These are phyloP conservation scores for Viola odorata DNA, from an alignment of 345 rosid genomes.

Conservation along the genomic window DNA sequence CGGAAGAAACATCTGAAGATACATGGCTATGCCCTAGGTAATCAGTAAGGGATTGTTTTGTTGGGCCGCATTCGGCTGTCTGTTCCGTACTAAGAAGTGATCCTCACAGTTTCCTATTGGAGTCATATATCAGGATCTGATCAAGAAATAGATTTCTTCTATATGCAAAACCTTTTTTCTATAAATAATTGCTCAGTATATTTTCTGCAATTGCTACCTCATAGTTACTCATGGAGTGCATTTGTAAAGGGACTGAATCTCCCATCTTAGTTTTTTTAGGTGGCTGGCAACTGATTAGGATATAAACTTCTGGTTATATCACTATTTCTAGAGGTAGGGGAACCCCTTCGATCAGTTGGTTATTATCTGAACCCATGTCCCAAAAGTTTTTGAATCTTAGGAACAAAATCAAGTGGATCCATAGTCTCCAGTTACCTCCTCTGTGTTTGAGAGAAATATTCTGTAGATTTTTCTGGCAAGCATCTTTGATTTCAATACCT, in stretches of 20 bases:
- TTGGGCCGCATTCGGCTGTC: slow-evolving; percentile 19
- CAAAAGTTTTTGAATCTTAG: too few relatives aligned
- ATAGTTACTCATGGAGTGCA: not conserved
- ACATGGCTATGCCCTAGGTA: slow-evolving; percentile 98
- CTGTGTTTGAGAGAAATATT: too few relatives aligned
- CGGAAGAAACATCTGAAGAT: slow-evolving; percentile 72
- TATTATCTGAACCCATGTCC: too few relatives aligned
- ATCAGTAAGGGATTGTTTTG: slow-evolving; percentile 19
- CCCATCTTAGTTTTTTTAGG: too few relatives aligned
- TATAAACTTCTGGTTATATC: too few relatives aligned
- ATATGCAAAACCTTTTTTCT: not conserved
- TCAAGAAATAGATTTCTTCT: not conserved
- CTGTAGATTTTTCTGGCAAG: not conserved
- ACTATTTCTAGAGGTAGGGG: too few relatives aligned
- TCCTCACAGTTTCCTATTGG: too few relatives aligned
- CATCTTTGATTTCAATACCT: slow-evolving; percentile 1
- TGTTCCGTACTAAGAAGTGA: slow-evolving; percentile 3
- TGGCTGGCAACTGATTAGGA: too few relatives aligned
- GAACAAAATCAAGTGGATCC: too few relatives aligned
- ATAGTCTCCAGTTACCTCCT: too few relatives aligned
- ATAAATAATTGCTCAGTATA: not conserved
- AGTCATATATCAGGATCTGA: too few relatives aligned
- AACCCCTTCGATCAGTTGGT: too few relatives aligned
- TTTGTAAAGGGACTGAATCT: not conserved
- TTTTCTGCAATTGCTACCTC: slow-evolving; percentile 6